phyloP scores from a whole-genome alignment of 169 alveolate species.

The Besnoitia besnoiti region DNA sequence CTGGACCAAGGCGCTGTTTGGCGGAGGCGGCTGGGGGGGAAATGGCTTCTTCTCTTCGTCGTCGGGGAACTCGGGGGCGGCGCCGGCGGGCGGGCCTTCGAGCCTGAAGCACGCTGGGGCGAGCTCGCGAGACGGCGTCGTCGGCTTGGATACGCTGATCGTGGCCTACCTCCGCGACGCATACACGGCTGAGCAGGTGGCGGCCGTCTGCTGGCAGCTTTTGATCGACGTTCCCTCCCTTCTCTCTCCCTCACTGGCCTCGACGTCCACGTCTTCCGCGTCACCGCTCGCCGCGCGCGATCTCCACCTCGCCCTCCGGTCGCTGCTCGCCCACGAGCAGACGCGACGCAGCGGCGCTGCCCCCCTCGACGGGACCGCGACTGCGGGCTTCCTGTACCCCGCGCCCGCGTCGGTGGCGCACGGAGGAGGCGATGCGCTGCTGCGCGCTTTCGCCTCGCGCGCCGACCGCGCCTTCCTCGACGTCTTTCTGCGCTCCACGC shows the following conservation, averaged over 20 bases:
- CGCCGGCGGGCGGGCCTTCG: no score
- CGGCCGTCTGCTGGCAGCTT: slow-evolving; percentile 30
- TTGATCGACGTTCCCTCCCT: background rate
- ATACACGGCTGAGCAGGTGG: slow-evolving; percentile 9
- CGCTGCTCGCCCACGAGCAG: background rate
- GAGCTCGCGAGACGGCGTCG: background rate
- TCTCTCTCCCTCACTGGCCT: background rate
- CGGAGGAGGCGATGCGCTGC: background rate
- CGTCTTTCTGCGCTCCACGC: background rate
- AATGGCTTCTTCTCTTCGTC: background rate
- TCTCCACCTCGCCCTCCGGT: background rate
- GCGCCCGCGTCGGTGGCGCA: background rate
- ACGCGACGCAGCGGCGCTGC: background rate
- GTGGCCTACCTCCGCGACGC: slow-evolving; percentile 13
- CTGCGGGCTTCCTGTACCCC: background rate
- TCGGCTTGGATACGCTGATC: background rate
- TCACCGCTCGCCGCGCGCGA: background rate
- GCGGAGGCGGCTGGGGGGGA: background rate
- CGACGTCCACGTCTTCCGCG: background rate
- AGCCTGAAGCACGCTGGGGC: no score
- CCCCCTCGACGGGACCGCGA: background rate
- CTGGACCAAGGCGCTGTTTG: background rate
- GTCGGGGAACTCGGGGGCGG: no score
- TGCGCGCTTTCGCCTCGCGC: background rate
- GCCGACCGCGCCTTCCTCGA: background rate